A percentile compares a stretch with the other conserved stretches of the same genome.
phyloP scores from a whole-genome alignment of 2,329 filamentous ascomycete genomes.

The Alternaria consortialis region DNA sequence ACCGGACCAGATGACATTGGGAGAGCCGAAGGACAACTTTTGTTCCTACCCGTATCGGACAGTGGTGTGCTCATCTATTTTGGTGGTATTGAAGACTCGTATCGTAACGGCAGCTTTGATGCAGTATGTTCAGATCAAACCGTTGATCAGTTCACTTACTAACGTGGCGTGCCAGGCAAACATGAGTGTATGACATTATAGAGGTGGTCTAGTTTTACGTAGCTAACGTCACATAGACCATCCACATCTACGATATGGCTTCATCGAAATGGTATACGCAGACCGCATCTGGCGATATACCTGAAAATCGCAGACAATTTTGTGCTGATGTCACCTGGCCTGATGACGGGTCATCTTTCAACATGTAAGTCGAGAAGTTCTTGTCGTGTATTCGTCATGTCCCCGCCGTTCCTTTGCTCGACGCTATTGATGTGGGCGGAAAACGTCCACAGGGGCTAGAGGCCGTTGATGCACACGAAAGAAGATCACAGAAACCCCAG shows the following conservation, averaged over 20 bases:
- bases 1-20: conserved; percentile 62
- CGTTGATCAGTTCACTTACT: conserved; percentile 7
- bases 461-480: background rate
- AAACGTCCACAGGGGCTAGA: background rate
- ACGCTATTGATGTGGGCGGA: background rate
- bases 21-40: conserved; percentile 68
- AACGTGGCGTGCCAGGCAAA: conserved; percentile 33
- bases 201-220: conserved; percentile 32
- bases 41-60: conserved; percentile 68
- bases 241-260: conserved; percentile 69
- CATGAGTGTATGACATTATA: conserved; percentile 43
- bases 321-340: conserved; percentile 70
- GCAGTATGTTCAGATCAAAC: conserved; percentile 30
- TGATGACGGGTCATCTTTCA: conserved; percentile 68
- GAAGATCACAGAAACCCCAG: background rate
- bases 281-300: conserved; percentile 63
- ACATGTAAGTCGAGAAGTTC: conserved; percentile 60
- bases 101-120: conserved; percentile 58
- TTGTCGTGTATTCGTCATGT: background rate
- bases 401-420: background rate
- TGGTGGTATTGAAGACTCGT: conserved; percentile 64
- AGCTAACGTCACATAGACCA: conserved; percentile 47
- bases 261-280: conserved; percentile 69
- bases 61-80: conserved; percentile 69
- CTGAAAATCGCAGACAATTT: conserved; percentile 64